Evolutionary conservation across 2,329 filamentous ascomycete genomes (phyloP).

Genomic region (Ophioceras dolichostomum): DNA sequence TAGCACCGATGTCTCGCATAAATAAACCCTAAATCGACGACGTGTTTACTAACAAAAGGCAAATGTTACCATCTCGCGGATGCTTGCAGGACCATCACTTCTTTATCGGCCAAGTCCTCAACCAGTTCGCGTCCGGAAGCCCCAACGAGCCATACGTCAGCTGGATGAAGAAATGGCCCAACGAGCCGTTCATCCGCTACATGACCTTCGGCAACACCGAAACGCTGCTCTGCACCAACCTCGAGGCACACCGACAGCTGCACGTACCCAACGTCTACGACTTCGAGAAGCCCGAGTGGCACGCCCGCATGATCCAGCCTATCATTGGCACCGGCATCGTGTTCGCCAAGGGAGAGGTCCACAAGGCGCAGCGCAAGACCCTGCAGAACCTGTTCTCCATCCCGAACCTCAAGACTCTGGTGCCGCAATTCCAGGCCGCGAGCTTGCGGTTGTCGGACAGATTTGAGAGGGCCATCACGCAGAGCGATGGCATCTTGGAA

Average conservation of each 20-base stretch:
- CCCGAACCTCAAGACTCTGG: constrained; percentile 21
- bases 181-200: constrained; percentile 23
- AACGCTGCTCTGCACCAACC: constrained; percentile 22
- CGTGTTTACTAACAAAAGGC: too few relatives aligned
- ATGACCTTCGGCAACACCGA: constrained; percentile 20
- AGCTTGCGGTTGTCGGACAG: constrained; percentile 14
- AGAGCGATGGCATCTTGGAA: constrained; percentile 13
- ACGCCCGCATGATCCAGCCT: constrained; percentile 17
- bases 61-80: too few relatives aligned
- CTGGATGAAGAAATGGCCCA: constrained; percentile 6
- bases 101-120: constrained; percentile 5
- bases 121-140: constrained; percentile 3
- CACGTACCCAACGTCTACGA: constrained; percentile 17
- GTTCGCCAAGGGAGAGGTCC: constrained; percentile 21
- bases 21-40: too few relatives aligned
- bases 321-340: constrained; percentile 6
- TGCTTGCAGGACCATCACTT: constrained; percentile 8
- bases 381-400: constrained; percentile 19
- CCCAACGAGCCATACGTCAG: constrained; percentile 5
- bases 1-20: too few relatives aligned
- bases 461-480: constrained; percentile 14
- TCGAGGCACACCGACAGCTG: constrained; percentile 21
- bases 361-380: constrained; percentile 18
- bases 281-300: constrained; percentile 22
- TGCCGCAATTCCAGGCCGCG: constrained; percentile 22